Evolutionary conservation across 139 green algal species (phyloP), one percentile per base, ranked within the genome.

Genomic region (Coccomyxa sp.): DNA sequence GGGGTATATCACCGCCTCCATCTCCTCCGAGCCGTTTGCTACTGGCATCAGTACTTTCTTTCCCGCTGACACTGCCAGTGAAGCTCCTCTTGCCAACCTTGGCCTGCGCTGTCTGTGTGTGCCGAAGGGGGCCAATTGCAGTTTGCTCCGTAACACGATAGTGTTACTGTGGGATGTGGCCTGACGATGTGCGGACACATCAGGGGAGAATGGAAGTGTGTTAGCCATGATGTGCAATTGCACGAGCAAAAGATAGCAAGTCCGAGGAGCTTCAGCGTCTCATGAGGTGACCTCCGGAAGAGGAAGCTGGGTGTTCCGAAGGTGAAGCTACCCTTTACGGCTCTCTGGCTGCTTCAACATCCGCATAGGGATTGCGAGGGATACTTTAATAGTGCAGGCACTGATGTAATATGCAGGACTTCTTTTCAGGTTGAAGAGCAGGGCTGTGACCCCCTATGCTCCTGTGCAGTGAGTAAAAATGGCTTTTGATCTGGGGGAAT

Each of bases 11-110:
- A 90, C 81, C 31, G 91, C 86, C 76, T 97, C 92, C 90, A 97
- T 97, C 80, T 96, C 94, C 79, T 99, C 96, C 0, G 80, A 91
- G 1, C 96, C 95, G 31, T 92, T 88, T 8, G 81, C 95, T 4
- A 98, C 81, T 0, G 94, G 95, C 6, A 98, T 90, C 7, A 98
- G 83, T 2, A 94, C 94, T 0, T 37, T 83, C 72, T 92, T 95
- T 7, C 55, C 68, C 10, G 80, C 79, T 29, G n/a, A 38, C 64
- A 71, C n/a, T 64, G 22, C 27, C 2, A 64, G 3, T 31, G 50
- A 64, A 3, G 27, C 50, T 64, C 50, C 50, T 22, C 18, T 18
- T 10, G 50, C 22, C 50, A 18, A 64, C 3, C 27, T 64, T 64
- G 3, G 18, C 27, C 50, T 64, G 22, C 50, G 50, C 5, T 64